These are phyloP conservation scores for Plectosphaerella cucumerina DNA, from an alignment of 2,329 filamentous ascomycete genomes.

Conservation along the genomic window DNA sequence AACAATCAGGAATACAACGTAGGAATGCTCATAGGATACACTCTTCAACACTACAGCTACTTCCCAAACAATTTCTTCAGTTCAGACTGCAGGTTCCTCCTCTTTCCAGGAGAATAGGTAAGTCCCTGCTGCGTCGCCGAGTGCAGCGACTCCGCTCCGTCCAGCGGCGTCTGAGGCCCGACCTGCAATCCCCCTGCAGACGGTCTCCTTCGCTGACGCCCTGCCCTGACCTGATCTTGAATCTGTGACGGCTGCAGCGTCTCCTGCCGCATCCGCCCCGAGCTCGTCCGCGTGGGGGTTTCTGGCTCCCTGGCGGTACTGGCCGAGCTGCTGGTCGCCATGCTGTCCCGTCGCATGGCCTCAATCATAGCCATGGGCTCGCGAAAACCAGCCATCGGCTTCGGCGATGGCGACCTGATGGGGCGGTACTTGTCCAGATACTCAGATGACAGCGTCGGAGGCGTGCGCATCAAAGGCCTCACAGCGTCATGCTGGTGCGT, in stretches of 20 bases:
- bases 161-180: neutral
- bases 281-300: neutral
- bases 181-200: neutral
- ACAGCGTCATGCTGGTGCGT: neutral
- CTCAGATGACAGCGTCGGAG: conserved; percentile 23
- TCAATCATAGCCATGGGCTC: conserved; percentile 2
- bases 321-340: neutral
- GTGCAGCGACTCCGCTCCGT: conserved; percentile 8
- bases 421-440: conserved; percentile 28
- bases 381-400: neutral
- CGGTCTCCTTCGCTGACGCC: neutral
- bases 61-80: conserved; percentile 11
- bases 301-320: neutral
- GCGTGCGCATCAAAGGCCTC: neutral
- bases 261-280: neutral
- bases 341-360: conserved; percentile 3
- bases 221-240: neutral
- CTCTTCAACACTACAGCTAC: neutral
- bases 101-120: conserved; percentile 1
- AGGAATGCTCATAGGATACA: neutral
- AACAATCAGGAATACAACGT: neutral
- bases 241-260: neutral
- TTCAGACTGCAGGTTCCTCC: conserved; percentile 3
- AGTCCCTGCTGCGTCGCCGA: neutral
- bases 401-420: conserved; percentile 11